A percentile compares a stretch with the other conserved stretches of the same genome.
phyloP scores from a whole-genome alignment of 495 filamentous ascomycete species.

The Aspergillus homomorphus region DNA sequence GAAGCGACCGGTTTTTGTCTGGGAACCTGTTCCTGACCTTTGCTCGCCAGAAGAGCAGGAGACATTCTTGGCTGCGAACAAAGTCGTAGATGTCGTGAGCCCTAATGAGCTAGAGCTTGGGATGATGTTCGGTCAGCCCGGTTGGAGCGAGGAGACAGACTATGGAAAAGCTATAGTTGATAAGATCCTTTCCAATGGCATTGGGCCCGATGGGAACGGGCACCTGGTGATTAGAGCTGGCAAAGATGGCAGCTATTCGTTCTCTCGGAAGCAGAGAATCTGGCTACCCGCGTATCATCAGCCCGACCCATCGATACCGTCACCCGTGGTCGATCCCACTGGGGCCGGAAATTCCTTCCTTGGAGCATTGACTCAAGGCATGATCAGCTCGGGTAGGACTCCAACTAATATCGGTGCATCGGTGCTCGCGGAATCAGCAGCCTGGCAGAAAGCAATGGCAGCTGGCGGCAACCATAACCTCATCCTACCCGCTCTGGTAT shows the following conservation, averaged over 20 bases:
- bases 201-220: conserved; percentile 44
- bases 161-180: conserved; percentile 51
- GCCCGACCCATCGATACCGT: conserved; percentile 27
- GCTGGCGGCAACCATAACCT: conserved; percentile 33
- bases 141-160: conserved; percentile 46
- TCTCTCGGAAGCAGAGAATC: conserved; percentile 32
- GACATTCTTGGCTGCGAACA: conserved; percentile 65
- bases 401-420: conserved; percentile 35
- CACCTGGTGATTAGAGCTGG: conserved; percentile 54
- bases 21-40: conserved; percentile 91
- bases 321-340: conserved; percentile 80
- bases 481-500: conserved; percentile 67
- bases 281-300: conserved; percentile 60
- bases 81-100: conserved; percentile 77
- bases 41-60: conserved; percentile 74
- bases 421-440: conserved; percentile 28
- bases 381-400: conserved; percentile 55
- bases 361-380: conserved; percentile 73
- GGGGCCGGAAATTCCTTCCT: conserved; percentile 96
- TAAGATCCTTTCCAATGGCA: conserved; percentile 54
- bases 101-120: conserved; percentile 87
- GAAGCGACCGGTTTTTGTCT: conserved; percentile 70
- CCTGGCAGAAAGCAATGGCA: conserved; percentile 30
- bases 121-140: conserved; percentile 66
- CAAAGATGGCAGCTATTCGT: conserved; percentile 57